A percentile compares a stretch with the other conserved stretches of the same genome.
These are phyloP conservation scores for Phytophthora pini DNA, from an alignment of 352 stramenopile species.

Conservation along the genomic window DNA sequence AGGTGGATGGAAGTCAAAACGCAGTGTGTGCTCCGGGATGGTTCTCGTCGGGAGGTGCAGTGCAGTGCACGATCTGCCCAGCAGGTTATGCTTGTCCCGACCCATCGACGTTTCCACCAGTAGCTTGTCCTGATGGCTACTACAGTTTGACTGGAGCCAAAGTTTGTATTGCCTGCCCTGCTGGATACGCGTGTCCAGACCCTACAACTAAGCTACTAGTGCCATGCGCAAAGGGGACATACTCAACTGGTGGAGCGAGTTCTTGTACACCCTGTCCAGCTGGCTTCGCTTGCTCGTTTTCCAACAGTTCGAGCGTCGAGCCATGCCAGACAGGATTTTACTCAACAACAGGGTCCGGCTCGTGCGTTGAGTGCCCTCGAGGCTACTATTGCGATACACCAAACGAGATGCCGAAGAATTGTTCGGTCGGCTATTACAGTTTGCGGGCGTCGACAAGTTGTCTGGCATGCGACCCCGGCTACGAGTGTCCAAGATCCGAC, in stretches of 20 bases:
- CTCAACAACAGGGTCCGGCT: constrained; percentile 54
- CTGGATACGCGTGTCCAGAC: constrained; percentile 82
- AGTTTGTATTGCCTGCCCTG: constrained; percentile 61
- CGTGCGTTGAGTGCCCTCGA: constrained; percentile 80
- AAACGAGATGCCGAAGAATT: constrained; percentile 71
- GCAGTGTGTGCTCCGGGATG: constrained; percentile 47
- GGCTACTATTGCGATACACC: constrained; percentile 83
- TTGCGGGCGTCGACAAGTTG: constrained; percentile 71
- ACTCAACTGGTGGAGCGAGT: constrained; percentile 52
- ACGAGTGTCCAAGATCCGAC: constrained; percentile 80
- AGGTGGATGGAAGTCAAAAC: constrained; percentile 56
- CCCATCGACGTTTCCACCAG: constrained; percentile 31
- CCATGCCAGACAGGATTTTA: constrained; percentile 73
- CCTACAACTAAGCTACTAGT: constrained; percentile 50
- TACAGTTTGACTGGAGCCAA: constrained; percentile 67
- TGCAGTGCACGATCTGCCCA: constrained; percentile 73
- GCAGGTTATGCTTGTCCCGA: constrained; percentile 61
- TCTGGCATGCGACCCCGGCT: constrained; percentile 74
- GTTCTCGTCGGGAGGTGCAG: constrained; percentile 43
- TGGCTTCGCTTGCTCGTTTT: constrained; percentile 78
- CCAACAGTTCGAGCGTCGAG: constrained; percentile 66
- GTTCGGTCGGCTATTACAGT: constrained; percentile 84
- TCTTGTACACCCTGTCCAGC: constrained; percentile 75
- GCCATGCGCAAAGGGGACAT: constrained; percentile 64
- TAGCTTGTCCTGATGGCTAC: constrained; percentile 56